A percentile compares a stretch with the other conserved stretches of the same genome.
Conservation (phyloP, 148 eudicot species). For the Vaccinium macrocarpon region DNA sequence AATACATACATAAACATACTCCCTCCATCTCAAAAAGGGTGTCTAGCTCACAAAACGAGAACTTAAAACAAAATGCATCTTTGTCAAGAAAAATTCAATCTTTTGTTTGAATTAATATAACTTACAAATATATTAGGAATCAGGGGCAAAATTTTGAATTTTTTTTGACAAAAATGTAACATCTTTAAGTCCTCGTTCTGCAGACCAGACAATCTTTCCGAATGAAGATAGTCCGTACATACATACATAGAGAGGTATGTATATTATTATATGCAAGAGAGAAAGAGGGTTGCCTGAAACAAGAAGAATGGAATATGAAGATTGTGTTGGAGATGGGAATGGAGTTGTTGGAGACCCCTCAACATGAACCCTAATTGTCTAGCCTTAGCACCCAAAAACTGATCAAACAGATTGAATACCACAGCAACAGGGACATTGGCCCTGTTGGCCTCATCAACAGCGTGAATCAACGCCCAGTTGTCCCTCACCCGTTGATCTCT, state of each 20-base stretch:
- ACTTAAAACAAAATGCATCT: too few species aligned
- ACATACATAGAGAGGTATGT: not conserved
- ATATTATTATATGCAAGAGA: not conserved
- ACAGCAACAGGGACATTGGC: conserved; percentile 68
- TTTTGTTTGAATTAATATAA: too few species aligned
- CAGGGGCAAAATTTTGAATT: too few species aligned
- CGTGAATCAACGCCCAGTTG: conserved; percentile 96
- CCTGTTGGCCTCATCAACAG: conserved; percentile 77
- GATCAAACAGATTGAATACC: conserved; percentile 78
- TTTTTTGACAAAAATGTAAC: too few species aligned
- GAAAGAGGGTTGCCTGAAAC: conserved; percentile 42
- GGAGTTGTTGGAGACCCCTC: conserved; percentile 61
- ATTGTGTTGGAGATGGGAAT: conserved; percentile 27
- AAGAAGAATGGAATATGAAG: conserved; percentile 71
- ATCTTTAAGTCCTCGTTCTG: too few species aligned
- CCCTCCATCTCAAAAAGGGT: too few species aligned
- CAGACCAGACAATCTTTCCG: too few species aligned
- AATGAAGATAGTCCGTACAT: too few species aligned
- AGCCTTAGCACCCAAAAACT: conserved; percentile 84
- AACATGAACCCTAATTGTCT: conserved; percentile 88
- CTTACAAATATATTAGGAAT: too few species aligned
- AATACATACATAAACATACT: not conserved
- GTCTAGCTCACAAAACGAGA: too few species aligned
- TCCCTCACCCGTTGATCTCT: conserved; percentile 90
- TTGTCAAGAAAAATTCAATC: too few species aligned